phyloP scores from a whole-genome alignment of 805 yeast genomes.

The Starmerella vaccinii region DNA sequence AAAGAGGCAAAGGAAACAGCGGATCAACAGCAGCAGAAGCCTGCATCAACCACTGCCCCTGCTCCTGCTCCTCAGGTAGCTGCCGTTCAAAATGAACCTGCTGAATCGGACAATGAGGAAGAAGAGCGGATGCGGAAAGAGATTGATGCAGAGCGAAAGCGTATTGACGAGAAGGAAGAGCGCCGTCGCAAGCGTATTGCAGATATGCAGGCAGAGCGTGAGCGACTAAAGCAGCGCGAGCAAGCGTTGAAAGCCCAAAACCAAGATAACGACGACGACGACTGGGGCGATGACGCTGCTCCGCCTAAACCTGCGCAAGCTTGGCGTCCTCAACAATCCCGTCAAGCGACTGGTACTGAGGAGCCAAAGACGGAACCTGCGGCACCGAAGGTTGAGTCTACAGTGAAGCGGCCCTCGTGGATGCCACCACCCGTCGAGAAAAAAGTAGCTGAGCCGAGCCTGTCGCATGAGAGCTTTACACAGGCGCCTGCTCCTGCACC shows the following conservation, averaged over 20 bases:
- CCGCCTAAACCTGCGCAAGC: conserved; percentile 10
- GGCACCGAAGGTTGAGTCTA: conserved; percentile 17
- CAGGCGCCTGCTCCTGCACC: neutral
- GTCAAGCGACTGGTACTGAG: neutral
- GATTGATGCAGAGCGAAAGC: conserved; percentile 33
- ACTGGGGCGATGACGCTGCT: conserved; percentile 22
- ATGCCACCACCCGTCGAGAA: conserved; percentile 12
- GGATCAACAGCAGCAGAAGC: neutral
- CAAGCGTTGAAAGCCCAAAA: conserved; percentile 22
- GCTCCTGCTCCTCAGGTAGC: neutral
- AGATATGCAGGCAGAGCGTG: conserved; percentile 22
- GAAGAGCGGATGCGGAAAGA: conserved; percentile 32
- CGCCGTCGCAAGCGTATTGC: conserved; percentile 30
- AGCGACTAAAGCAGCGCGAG: conserved; percentile 26
- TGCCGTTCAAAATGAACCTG: neutral
- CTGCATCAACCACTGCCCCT: neutral
- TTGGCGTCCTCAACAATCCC: conserved; percentile 13
- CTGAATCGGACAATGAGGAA: conserved; percentile 30
- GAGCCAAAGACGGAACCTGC: neutral
- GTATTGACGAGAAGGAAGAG: conserved; percentile 31
- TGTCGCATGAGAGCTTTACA: neutral
- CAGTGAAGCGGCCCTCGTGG: conserved; percentile 22
- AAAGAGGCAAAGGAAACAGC: neutral
- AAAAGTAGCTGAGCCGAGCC: neutral
- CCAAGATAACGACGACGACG: conserved; percentile 25